Conservation (phyloP, 1,139 yeast species). For the Lizanozyma gosingica region DNA sequence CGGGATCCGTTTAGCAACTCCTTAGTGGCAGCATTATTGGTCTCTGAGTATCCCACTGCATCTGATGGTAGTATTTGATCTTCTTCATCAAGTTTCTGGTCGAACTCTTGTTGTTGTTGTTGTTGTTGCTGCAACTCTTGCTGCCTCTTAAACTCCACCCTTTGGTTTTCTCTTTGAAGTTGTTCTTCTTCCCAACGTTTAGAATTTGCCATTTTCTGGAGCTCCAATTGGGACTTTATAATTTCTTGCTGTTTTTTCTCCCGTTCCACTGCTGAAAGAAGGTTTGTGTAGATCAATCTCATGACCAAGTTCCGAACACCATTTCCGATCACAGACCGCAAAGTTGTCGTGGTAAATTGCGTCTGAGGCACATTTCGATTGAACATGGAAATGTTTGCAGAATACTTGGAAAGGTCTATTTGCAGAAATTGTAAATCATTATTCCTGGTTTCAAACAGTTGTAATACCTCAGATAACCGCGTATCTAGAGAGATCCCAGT, state of each 20-base stretch:
- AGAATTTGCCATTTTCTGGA: not conserved
- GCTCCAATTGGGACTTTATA: not conserved
- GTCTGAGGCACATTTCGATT: not conserved
- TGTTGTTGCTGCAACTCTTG: not conserved
- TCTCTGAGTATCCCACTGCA: no score
- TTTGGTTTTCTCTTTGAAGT: not conserved
- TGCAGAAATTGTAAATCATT: not conserved
- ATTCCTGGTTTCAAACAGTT: not conserved
- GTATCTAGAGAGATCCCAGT: not conserved
- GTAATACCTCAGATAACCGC: not conserved
- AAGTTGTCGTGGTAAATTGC: not conserved
- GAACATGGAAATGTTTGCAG: not conserved
- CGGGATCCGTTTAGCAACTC: constrained; percentile 1
- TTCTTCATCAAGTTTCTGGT: not conserved
- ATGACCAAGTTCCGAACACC: not conserved
- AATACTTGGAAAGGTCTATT: not conserved
- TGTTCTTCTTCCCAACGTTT: not conserved
- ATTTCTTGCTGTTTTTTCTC: not conserved
- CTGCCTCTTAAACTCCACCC: not conserved
- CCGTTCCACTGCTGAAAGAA: not conserved
- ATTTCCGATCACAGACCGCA: not conserved
- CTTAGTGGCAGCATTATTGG: not conserved
- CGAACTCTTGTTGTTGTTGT: not conserved
- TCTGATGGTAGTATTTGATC: not conserved
- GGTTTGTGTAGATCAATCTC: not conserved